Evolutionary conservation across 306 rosid genomes (phyloP).

Genomic region (Vigna mungo): DNA sequence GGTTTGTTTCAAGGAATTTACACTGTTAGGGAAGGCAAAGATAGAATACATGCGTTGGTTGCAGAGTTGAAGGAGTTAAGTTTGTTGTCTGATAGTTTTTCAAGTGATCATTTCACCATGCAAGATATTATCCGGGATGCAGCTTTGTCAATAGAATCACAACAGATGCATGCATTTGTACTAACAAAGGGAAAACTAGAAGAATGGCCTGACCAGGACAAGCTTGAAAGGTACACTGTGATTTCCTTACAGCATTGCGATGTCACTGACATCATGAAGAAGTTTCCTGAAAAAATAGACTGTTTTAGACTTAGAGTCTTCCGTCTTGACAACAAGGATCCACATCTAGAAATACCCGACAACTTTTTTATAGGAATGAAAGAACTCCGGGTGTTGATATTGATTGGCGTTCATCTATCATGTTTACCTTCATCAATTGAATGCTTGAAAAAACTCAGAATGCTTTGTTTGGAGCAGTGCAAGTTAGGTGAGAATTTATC

Average conservation of each 20-base stretch:
- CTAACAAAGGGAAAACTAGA: conserved; percentile 1
- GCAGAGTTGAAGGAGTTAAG: background rate
- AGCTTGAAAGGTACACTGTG: conserved; percentile 11
- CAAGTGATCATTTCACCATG: background rate
- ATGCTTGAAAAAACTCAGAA: background rate
- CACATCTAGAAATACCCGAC: background rate
- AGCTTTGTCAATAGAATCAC: background rate
- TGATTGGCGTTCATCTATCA: background rate
- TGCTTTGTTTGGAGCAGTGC: conserved; percentile 15
- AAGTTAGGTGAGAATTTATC: background rate
- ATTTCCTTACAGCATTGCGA: conserved; percentile 13
- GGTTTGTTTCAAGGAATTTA: background rate
- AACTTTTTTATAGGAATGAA: background rate
- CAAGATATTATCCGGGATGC: background rate
- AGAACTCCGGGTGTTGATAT: background rate
- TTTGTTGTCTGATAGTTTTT: background rate
- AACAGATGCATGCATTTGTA: background rate
- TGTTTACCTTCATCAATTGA: background rate
- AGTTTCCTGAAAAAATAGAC: background rate
- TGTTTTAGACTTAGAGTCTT: conserved; percentile 4
- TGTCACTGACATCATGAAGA: background rate
- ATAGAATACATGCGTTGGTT: background rate
- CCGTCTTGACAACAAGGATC: conserved; percentile 7
- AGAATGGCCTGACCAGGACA: conserved; percentile 14
- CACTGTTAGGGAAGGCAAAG: background rate